Percentiles rank a stretch among this genome's conserved stretches.
phyloP scores from a whole-genome alignment of 129 eudicot species.

The Lonicera japonica region DNA sequence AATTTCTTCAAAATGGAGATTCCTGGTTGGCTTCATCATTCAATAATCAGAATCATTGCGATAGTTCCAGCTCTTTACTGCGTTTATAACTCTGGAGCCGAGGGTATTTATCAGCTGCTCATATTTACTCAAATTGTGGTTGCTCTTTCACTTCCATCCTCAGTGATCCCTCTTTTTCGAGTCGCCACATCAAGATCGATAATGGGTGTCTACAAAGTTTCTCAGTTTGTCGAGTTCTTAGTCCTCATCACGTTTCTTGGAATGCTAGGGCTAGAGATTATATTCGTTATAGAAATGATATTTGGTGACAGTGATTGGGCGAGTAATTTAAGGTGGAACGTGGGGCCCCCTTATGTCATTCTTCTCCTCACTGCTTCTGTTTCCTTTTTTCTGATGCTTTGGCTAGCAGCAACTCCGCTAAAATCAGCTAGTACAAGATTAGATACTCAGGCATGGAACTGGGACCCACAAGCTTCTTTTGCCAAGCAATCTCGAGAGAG shows the following conservation, averaged over 20 bases:
- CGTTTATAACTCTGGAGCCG: slow-evolving; percentile 73
- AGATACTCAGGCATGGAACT: slow-evolving; percentile 36
- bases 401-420: slow-evolving; percentile 77
- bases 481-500: slow-evolving; percentile 25
- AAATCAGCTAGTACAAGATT: slow-evolving; percentile 50
- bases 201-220: slow-evolving; percentile 61
- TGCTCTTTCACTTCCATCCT: slow-evolving; percentile 81
- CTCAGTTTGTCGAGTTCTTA: slow-evolving; percentile 44
- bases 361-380: slow-evolving; percentile 43
- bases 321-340: slow-evolving; percentile 63
- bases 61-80: slow-evolving; percentile 67
- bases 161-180: slow-evolving; percentile 88
- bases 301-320: slow-evolving; percentile 92
- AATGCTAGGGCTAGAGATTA: slow-evolving; percentile 52
- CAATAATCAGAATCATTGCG: slow-evolving; percentile 61
- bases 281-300: slow-evolving; percentile 70
- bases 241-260: slow-evolving; percentile 60
- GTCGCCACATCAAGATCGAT: slow-evolving; percentile 68
- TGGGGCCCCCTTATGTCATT: slow-evolving; percentile 43
- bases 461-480: slow-evolving; percentile 24
- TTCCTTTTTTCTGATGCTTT: slow-evolving; percentile 59
- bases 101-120: slow-evolving; percentile 79
- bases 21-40: slow-evolving; percentile 89
- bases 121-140: slow-evolving; percentile 67
- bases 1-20: slow-evolving; percentile 56